Percentiles rank a stretch among this genome's conserved stretches.
Evolutionary conservation across 176 grass and related monocot genomes (phyloP).

Genomic region (Avena atlantica): DNA sequence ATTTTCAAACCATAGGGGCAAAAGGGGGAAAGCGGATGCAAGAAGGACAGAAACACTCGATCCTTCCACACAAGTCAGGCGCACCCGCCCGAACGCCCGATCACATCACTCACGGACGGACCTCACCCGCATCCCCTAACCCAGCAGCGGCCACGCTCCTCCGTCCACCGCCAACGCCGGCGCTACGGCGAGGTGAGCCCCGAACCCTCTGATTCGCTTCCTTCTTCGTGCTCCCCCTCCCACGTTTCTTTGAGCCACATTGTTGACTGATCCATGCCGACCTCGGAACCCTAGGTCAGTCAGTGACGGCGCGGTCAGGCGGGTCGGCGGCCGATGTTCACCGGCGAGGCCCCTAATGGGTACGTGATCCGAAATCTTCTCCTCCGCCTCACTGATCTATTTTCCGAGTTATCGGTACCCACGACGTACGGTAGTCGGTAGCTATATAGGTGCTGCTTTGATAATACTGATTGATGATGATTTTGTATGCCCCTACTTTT

Average conservation of each 20-base stretch:
- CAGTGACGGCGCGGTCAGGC: not conserved
- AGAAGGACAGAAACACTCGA: no score
- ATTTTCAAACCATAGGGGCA: no score
- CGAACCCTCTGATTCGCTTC: conserved; percentile 25
- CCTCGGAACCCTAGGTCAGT: conserved; percentile 5
- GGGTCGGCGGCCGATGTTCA: not conserved
- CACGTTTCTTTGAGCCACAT: not conserved
- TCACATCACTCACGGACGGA: not conserved
- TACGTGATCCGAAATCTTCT: not conserved
- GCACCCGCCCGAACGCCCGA: not conserved
- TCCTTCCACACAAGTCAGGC: no score
- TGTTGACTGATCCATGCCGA: not conserved
- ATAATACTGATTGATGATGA: not conserved
- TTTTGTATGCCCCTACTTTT: not conserved
- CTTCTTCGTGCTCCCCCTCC: not conserved
- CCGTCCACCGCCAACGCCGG: not conserved
- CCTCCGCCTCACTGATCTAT: not conserved
- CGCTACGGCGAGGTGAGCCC: conserved; percentile 22
- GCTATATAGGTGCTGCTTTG: not conserved
- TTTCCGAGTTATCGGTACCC: not conserved
- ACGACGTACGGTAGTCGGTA: no score
- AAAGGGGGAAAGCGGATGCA: no score
- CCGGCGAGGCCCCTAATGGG: not conserved
- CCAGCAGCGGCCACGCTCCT: not conserved
- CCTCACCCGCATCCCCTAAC: not conserved